These are phyloP conservation scores for Kitagawia praeruptora DNA, from an alignment of 129 eudicot species.

Conservation along the genomic window DNA sequence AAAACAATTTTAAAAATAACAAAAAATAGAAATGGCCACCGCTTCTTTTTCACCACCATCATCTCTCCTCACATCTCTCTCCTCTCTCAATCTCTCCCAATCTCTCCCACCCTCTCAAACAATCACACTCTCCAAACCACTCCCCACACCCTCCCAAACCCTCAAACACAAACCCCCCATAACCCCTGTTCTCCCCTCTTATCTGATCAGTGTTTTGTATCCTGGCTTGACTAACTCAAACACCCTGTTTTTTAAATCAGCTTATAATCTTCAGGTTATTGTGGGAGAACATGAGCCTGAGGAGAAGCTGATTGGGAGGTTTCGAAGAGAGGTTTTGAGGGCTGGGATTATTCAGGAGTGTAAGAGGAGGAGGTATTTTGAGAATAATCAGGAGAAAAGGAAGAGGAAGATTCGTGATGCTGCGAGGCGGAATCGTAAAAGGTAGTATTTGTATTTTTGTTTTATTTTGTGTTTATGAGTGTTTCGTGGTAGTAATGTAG, in stretches of 20 bases:
- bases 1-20: not conserved
- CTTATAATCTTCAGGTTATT: slow-evolving; percentile 49
- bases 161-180: slow-evolving; percentile 16
- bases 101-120: not conserved
- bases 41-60: not conserved
- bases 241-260: slow-evolving; percentile 35
- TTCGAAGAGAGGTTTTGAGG: slow-evolving; percentile 40
- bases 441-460: slow-evolving; percentile 20
- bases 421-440: slow-evolving; percentile 41
- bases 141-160: slow-evolving; percentile 2
- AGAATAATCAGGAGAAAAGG: slow-evolving; percentile 46
- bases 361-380: slow-evolving; percentile 44
- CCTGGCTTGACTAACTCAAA: slow-evolving; percentile 30
- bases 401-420: slow-evolving; percentile 65
- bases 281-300: slow-evolving; percentile 38
- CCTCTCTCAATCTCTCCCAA: slow-evolving; percentile 23
- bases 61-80: slow-evolving; percentile 23
- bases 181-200: slow-evolving; percentile 14
- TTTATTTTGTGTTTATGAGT: not conserved
- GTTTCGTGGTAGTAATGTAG: not conserved
- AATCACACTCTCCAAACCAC: slow-evolving; percentile 1
- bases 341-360: slow-evolving; percentile 44
- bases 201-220: slow-evolving; percentile 21
- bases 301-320: slow-evolving; percentile 39
- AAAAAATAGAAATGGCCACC: slow-evolving; percentile 10